Evolutionary conservation across 495 filamentous ascomycete species (phyloP), one percentile per base, ranked within the genome.

Genomic region (Aspergillus panamensis): DNA sequence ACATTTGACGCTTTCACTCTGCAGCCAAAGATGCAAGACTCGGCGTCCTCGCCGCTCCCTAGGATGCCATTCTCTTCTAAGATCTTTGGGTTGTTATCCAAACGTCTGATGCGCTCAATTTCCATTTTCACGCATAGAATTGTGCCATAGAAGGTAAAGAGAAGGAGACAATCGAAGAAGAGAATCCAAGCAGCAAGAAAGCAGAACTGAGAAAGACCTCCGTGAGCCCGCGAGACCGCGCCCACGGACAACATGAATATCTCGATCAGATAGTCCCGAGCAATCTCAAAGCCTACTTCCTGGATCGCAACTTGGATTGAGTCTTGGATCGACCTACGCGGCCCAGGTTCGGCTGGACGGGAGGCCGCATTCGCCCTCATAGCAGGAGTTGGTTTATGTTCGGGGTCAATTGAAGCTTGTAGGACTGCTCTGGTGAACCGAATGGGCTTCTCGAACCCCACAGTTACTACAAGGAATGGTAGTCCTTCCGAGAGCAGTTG

Each of bases 121-220:
- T 61, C 59, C 14, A 61, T 32, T 13, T 61, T 57, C 31, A 61
- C 55, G 42, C 59, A 61, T 20, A 61, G 48, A 16, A 61, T 61
- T 16, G 59, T 56, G 14, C 47, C 51, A n/a, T 61, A 57, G 49
- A 61, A 61, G 12, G 53, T 57, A 29, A 61, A 61, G 3, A 61
- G 53, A 19, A 61, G 25, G 16, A 61, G 32, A 16, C 48, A 51
- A 25, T 61, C 59, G 42, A 61, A 61, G 53, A 61, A 61, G 9
- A 61, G 53, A 20, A 55, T 61, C 59, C 59, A 61, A 2, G 59
- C 59, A 25, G 59, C 59, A 13, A 61, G 53, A 42, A 61, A 61
- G 25, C 59, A 61, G 25, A 61, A 61, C 45, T 61, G 59, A n/a
- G 49, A 39, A 7, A 61, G 59, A 12, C 59, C 59, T 29, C 59